Evolutionary conservation across 257 asterid genomes (phyloP), one percentile per base, ranked within the genome.

Genomic region (Capsicum rhomboideum): DNA sequence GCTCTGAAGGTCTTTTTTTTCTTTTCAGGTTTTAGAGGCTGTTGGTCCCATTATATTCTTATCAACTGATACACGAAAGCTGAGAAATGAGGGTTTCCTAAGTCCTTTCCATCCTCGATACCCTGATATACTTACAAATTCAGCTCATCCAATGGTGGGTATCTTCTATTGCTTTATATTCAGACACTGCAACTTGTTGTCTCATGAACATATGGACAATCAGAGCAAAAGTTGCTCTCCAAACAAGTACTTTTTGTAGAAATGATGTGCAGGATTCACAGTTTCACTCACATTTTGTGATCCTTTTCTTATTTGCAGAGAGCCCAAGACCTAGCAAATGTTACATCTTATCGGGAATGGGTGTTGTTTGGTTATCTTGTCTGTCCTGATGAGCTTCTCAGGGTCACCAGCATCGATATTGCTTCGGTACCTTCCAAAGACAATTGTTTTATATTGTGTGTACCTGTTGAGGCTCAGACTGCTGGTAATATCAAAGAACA

Each of bases 61-160:
- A 86, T 94, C 98, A 59, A 92, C 98, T 18, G 99, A 97, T 88
- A 97, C 98, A 75, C 92, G 98, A 91, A 97, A 97, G 93, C 89
- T 97, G 87, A 91, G 99, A 55, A 97, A 97, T 61, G 99, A 97
- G 93, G 99, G 99, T 53, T 97, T 94, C 89, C 88, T 97, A 81
- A 97, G 99, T 83, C 99, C 99, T 61, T 97, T 97, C 88, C 99
- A 97, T 89, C 99, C 99, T 85, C 93, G 99, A 88, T 97, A 97
- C 87, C 99, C 99, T 44, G 99, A 97, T 88, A 97, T 97, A 90
- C 98, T 97, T 14, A 97, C 99, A 82, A 97, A 97, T 90, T 93
- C 99, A 61, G 99, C 99, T 52, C 99, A 97, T 90, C 99, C 99
- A 84, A 90, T 97, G 99, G 99, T 96, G 91, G 78, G 81, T 72